phyloP scores from a whole-genome alignment of 1,284 basidiomycete species.

The Trametes sp. region DNA sequence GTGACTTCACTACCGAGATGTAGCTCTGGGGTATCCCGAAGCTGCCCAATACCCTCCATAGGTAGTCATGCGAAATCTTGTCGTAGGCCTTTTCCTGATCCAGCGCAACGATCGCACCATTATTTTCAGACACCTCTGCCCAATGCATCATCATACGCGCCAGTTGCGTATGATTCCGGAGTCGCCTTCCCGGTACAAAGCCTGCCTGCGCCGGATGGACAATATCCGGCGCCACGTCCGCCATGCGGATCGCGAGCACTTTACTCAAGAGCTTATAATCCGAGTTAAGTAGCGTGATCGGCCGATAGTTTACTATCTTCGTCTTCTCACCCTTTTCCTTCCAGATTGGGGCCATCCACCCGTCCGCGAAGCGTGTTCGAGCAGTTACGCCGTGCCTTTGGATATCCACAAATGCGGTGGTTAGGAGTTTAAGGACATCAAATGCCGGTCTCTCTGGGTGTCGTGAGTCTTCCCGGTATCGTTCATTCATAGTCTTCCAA shows the following conservation, averaged over 20 bases:
- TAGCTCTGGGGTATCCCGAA: constrained; percentile 33
- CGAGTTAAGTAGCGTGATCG: constrained; percentile 44
- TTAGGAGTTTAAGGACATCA: constrained; percentile 23
- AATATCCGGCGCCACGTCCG: constrained; percentile 16
- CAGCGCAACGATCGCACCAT: constrained; percentile 24
- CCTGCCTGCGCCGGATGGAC: constrained; percentile 42
- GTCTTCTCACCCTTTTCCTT: constrained; percentile 42
- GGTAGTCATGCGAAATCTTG: constrained; percentile 39
- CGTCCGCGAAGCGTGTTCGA: constrained; percentile 35
- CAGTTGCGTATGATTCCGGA: constrained; percentile 36
- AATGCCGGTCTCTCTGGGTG: not conserved
- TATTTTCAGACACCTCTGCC: constrained; percentile 31
- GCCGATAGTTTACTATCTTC: constrained; percentile 42
- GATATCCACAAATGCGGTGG: constrained; percentile 3
- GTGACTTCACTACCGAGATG: constrained; percentile 23
- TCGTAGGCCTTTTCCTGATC: not conserved
- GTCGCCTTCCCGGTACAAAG: constrained; percentile 37
- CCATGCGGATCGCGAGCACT: constrained; percentile 30
- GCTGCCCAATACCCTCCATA: constrained; percentile 34
- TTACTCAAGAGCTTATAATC: constrained; percentile 43
- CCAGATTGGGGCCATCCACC: constrained; percentile 40
- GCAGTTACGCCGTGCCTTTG: constrained; percentile 17
- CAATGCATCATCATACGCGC: constrained; percentile 21
- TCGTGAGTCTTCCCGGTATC: constrained; percentile 9
- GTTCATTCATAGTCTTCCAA: constrained; percentile 22